phyloP scores from a whole-genome alignment of 140 eudicot genomes.

The Senecio squalidus region DNA sequence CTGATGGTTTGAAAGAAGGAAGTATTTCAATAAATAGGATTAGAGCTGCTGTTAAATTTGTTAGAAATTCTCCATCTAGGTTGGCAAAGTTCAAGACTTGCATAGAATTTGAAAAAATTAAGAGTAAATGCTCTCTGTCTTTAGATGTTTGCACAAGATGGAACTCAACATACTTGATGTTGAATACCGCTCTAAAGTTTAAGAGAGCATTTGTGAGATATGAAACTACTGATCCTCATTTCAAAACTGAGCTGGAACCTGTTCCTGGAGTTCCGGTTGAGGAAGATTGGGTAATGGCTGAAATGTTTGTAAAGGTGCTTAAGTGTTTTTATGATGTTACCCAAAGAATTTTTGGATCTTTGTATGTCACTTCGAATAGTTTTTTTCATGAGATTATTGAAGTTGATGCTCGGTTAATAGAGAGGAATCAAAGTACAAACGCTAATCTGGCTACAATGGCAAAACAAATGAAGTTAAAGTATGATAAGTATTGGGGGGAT shows the following conservation, averaged over 20 bases:
- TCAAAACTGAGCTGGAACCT: neutral
- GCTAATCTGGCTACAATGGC: neutral
- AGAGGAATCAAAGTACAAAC: neutral
- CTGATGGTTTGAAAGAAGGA: conserved; percentile 2
- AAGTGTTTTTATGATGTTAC: conserved; percentile 1
- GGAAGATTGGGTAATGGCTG: neutral
- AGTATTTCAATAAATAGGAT: neutral
- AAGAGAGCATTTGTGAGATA: conserved; percentile 8
- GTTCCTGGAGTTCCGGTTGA: neutral
- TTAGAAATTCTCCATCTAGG: conserved; percentile 8
- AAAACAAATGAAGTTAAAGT: neutral
- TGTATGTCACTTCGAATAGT: neutral
- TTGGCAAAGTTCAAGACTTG: neutral
- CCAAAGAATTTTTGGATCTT: neutral
- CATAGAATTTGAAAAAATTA: conserved; percentile 2
- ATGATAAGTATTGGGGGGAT: conserved; percentile 8
- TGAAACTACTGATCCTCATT: conserved; percentile 1
- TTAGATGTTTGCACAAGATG: neutral
- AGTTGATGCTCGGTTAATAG: neutral
- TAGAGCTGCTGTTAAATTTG: neutral
- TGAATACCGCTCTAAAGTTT: neutral
- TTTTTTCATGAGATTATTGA: neutral
- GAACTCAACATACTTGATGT: too few relatives aligned
- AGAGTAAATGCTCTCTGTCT: neutral
- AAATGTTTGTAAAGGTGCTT: neutral